Conservation (phyloP, 2,329 filamentous ascomycete genomes). For the Basipetospora chlamydospora region DNA sequence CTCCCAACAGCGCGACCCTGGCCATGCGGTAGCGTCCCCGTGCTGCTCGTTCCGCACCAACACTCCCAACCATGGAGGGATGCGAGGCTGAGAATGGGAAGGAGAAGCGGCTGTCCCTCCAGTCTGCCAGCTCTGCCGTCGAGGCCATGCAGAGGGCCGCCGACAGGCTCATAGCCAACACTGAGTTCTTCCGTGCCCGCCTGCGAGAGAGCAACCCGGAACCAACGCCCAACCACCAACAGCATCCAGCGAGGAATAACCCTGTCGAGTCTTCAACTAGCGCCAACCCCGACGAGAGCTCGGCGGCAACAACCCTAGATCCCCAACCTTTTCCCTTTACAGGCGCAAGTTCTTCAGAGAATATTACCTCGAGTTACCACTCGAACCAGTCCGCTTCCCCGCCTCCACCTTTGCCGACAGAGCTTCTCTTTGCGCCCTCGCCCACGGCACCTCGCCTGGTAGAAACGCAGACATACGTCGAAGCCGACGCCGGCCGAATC, state of each 20-base stretch:
- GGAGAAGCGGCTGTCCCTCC: conserved; percentile 5
- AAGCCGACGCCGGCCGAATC: background rate
- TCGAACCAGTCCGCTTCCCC: background rate
- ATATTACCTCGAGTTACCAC: too few relatives aligned
- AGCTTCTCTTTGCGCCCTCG: background rate
- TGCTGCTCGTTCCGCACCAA: conserved; percentile 3
- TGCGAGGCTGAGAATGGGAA: background rate
- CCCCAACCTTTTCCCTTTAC: conserved; percentile 3
- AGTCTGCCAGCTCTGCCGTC: conserved; percentile 6
- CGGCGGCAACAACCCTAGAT: background rate
- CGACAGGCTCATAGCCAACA: conserved; percentile 8
- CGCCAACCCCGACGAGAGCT: background rate
- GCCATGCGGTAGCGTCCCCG: conserved; percentile 2
- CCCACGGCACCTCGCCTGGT: conserved; percentile 1
- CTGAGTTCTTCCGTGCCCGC: conserved; percentile 8
- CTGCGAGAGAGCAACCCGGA: conserved; percentile 7
- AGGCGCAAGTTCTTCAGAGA: too few relatives aligned
- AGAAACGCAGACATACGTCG: background rate
- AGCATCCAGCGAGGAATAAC: too few relatives aligned
- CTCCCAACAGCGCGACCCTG: too few relatives aligned
- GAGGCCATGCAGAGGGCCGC: conserved; percentile 9
- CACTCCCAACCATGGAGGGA: conserved; percentile 1
- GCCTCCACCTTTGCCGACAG: background rate
- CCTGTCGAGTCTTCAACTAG: too few relatives aligned
- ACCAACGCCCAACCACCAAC: background rate